Percentiles rank a stretch among this genome's conserved stretches.
Evolutionary conservation across 2,329 filamentous ascomycete species (phyloP).

Genomic region (Penicillium glabrum): DNA sequence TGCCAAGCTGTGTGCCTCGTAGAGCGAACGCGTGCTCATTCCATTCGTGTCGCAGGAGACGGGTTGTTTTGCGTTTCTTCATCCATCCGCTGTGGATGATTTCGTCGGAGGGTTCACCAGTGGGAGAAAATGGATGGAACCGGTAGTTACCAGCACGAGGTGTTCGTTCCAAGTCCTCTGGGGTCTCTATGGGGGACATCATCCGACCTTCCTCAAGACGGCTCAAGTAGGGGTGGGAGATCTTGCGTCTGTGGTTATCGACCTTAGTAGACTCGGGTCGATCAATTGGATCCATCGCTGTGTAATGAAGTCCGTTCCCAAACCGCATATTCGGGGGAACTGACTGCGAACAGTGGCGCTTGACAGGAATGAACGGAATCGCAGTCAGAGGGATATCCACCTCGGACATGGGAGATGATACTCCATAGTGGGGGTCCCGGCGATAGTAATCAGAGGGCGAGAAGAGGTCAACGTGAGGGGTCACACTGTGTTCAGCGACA

Average conservation of each 20-base stretch:
- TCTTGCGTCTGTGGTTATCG: conserved; percentile 36
- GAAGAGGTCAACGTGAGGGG: neutral
- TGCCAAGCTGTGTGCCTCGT: conserved; percentile 63
- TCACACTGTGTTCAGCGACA: neutral
- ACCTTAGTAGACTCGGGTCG: conserved; percentile 45
- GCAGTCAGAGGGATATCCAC: conserved; percentile 83
- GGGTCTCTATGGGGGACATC: conserved; percentile 32
- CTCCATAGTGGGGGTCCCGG: conserved; percentile 47
- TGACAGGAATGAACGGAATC: conserved; percentile 68
- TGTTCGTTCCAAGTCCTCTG: conserved; percentile 25
- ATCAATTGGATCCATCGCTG: conserved; percentile 44
- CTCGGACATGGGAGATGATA: conserved; percentile 85
- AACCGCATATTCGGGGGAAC: conserved; percentile 93
- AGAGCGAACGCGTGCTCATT: conserved; percentile 86
- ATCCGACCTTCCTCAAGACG: conserved; percentile 28
- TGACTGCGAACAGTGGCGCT: conserved; percentile 80
- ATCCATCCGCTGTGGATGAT: conserved; percentile 80
- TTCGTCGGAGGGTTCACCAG: conserved; percentile 32
- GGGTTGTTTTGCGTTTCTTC: conserved; percentile 85
- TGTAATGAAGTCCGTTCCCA: conserved; percentile 46
- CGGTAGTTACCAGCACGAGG: conserved; percentile 20
- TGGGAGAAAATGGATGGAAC: conserved; percentile 11
- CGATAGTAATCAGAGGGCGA: conserved; percentile 64
- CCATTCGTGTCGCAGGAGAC: conserved; percentile 89
- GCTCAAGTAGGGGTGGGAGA: conserved; percentile 20